phyloP scores from a whole-genome alignment of 2,329 filamentous ascomycete genomes.

The Cladobotryum protrusum region DNA sequence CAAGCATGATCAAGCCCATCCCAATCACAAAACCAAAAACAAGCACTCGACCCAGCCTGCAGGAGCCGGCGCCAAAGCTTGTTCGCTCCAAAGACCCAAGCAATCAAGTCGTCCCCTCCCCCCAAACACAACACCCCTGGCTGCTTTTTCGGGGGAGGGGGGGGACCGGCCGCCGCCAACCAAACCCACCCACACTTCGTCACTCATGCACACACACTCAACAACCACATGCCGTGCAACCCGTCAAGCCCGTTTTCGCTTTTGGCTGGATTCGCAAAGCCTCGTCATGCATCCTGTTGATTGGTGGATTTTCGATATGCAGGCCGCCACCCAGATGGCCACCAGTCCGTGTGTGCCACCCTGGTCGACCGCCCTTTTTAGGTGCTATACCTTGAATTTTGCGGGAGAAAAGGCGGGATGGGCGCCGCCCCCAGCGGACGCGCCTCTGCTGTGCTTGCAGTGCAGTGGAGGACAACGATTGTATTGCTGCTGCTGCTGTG shows the following conservation, averaged over 20 bases:
- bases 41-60: too few relatives aligned
- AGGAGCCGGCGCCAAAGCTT: too few relatives aligned
- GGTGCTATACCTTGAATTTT: slow-evolving; percentile 12
- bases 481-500: neutral
- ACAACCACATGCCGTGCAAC: slow-evolving; percentile 10
- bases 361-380: slow-evolving; percentile 16
- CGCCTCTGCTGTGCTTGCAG: slow-evolving; percentile 2
- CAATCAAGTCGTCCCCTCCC: too few relatives aligned
- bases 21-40: too few relatives aligned
- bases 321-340: neutral
- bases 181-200: too few relatives aligned
- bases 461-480: too few relatives aligned
- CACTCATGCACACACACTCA: slow-evolving; percentile 2
- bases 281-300: slow-evolving; percentile 1
- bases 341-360: neutral
- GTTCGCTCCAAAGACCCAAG: too few relatives aligned
- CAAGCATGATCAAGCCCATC: too few relatives aligned
- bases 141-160: too few relatives aligned
- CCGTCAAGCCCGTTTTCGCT: slow-evolving; percentile 5
- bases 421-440: slow-evolving; percentile 7
- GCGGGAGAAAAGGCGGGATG: slow-evolving; percentile 17
- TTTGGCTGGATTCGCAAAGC: too few relatives aligned
- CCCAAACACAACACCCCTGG: too few relatives aligned
- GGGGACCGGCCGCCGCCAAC: too few relatives aligned
- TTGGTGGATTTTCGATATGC: slow-evolving; percentile 7